These are phyloP conservation scores for Climacium dendroides DNA, from an alignment of 225 moss, liverwort and hornwort species.

Conservation along the genomic window DNA sequence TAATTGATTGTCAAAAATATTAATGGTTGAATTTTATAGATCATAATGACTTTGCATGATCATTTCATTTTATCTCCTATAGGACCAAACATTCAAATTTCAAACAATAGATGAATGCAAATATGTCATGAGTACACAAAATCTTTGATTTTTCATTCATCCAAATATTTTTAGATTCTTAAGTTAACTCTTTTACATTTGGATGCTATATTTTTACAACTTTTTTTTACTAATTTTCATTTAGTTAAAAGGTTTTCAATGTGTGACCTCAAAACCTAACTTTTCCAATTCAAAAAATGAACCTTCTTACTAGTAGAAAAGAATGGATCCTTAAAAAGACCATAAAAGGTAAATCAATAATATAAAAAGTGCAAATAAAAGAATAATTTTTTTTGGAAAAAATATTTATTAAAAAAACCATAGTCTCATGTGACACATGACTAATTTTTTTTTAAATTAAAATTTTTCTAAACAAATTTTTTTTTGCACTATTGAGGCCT, in stretches of 20 bases:
- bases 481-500: too few species aligned
- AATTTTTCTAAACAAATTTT: too few species aligned
- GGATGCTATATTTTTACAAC: not conserved
- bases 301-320: too few species aligned
- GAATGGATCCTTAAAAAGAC: too few species aligned
- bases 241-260: not conserved
- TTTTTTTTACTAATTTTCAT: not conserved
- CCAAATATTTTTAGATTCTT: not conserved
- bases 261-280: not conserved
- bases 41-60: not conserved
- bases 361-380: too few species aligned
- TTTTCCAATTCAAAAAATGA: not conserved
- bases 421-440: too few species aligned
- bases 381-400: too few species aligned
- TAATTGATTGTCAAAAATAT: not conserved
- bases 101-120: not conserved
- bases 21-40: not conserved
- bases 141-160: not conserved
- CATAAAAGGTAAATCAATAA: too few species aligned
- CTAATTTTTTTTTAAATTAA: too few species aligned
- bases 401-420: too few species aligned
- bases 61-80: not conserved
- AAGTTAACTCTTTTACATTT: not conserved
- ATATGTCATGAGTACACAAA: fast-evolving
- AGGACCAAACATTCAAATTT: not conserved